A percentile compares a stretch with the other conserved stretches of the same genome.
Evolutionary conservation across 495 filamentous ascomycete genomes (phyloP).

Genomic region (Lasiosphaeria miniovina): DNA sequence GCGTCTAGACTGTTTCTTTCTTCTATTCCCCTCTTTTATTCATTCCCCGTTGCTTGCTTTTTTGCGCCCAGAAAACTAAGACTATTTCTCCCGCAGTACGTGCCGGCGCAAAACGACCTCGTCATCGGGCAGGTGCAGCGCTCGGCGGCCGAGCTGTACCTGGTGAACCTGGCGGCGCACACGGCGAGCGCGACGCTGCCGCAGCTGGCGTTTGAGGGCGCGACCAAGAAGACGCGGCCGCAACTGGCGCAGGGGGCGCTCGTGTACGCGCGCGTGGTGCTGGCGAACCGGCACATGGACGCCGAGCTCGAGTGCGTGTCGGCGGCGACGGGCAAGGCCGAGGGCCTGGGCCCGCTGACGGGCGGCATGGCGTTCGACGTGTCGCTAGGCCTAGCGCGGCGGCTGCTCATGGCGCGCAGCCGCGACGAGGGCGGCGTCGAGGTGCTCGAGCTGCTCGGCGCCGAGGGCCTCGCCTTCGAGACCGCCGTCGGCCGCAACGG

Average conservation of each 20-base stretch:
- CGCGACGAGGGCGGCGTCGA: conserved; percentile 63
- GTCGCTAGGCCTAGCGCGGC: conserved; percentile 72
- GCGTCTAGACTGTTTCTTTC: conserved; percentile 17
- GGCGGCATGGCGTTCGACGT: conserved; percentile 87
- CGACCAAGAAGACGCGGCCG: conserved; percentile 87
- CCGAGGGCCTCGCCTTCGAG: conserved; percentile 77
- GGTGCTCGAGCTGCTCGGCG: conserved; percentile 80
- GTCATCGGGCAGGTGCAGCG: conserved; percentile 82
- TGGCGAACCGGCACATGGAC: conserved; percentile 77
- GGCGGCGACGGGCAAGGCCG: conserved; percentile 78
- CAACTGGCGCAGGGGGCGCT: conserved; percentile 67
- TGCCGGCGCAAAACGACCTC: conserved; percentile 71
- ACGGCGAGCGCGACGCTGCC: conserved; percentile 73
- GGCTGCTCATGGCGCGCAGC: conserved; percentile 66
- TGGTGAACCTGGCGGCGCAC: conserved; percentile 56
- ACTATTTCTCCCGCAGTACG: conserved; percentile 57
- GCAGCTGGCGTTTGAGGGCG: conserved; percentile 85
- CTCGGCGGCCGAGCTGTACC: conserved; percentile 70
- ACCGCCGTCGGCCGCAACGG: conserved; percentile 94
- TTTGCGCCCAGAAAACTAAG: conserved; percentile 1
- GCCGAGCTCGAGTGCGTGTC: conserved; percentile 88
- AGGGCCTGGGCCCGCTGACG: conserved; percentile 80
- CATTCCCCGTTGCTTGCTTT: neutral
- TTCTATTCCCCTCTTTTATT: neutral
- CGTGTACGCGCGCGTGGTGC: conserved; percentile 79